Evolutionary conservation across 2,329 filamentous ascomycete genomes (phyloP).

Genomic region (Cyphellophora attinorum): DNA sequence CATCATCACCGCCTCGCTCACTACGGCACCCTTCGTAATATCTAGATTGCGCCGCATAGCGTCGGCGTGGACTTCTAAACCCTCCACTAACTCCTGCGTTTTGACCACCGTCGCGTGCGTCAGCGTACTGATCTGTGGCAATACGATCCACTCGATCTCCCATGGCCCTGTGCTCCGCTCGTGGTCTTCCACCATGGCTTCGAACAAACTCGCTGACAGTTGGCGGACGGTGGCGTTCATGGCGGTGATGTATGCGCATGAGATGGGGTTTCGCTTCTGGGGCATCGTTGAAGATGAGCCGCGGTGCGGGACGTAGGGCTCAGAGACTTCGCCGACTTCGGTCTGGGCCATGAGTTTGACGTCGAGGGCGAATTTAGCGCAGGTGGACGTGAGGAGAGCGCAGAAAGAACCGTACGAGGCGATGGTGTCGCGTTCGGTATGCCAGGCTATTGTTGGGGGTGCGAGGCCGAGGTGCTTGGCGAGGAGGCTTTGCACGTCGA

Average conservation of each 20-base stretch:
- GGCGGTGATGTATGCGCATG: slow-evolving; percentile 46
- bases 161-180: slow-evolving; percentile 50
- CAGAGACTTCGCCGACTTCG: slow-evolving; percentile 44
- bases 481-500: slow-evolving; percentile 14
- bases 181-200: slow-evolving; percentile 50
- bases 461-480: slow-evolving; percentile 15
- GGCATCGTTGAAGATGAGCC: slow-evolving; percentile 49
- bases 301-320: slow-evolving; percentile 46
- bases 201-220: slow-evolving; percentile 43
- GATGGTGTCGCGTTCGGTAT: slow-evolving; percentile 17
- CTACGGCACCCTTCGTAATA: slow-evolving; percentile 45
- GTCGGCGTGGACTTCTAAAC: slow-evolving; percentile 41
- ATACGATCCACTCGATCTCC: slow-evolving; percentile 50
- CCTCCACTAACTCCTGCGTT: slow-evolving; percentile 43
- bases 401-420: slow-evolving; percentile 16
- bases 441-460: slow-evolving; percentile 16
- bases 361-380: slow-evolving; percentile 44
- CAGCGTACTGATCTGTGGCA: slow-evolving; percentile 46
- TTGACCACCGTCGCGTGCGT: slow-evolving; percentile 44
- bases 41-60: slow-evolving; percentile 43
- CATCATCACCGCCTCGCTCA: slow-evolving; percentile 53
- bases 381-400: slow-evolving; percentile 14
- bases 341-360: slow-evolving; percentile 50
- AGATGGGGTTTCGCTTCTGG: slow-evolving; percentile 51
- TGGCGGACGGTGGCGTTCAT: slow-evolving; percentile 44